phyloP scores from a whole-genome alignment of 1,284 basidiomycete genomes.

The Papiliotrema laurentii region DNA sequence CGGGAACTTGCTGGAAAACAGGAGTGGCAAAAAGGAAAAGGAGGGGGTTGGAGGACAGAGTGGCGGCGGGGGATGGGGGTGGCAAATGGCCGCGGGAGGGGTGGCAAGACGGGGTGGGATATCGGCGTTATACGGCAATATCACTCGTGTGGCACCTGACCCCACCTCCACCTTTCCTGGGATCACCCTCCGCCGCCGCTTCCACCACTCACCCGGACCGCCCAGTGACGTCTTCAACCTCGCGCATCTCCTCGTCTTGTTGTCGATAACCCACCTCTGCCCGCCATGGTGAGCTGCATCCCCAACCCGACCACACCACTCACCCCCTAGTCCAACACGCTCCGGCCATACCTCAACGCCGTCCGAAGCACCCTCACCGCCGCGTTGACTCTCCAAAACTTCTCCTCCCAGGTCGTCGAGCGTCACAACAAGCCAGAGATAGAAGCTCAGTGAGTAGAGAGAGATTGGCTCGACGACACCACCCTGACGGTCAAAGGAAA shows the following conservation, averaged over 20 bases:
- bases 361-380: conserved; percentile 94
- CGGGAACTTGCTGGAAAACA: too few species aligned
- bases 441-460: conserved; percentile 69
- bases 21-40: too few species aligned
- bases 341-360: conserved; percentile 92
- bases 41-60: too few species aligned
- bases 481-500: too few species aligned
- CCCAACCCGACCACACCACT: conserved; percentile 3
- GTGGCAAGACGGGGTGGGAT: too few species aligned
- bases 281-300: conserved; percentile 9
- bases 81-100: too few species aligned
- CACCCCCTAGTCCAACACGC: conserved; percentile 56
- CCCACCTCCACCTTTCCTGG: not conserved
- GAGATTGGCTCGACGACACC: too few species aligned
- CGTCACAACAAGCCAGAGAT: conserved; percentile 95
- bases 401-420: conserved; percentile 95
- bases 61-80: too few species aligned
- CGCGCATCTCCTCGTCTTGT: not conserved
- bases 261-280: not conserved
- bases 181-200: too few species aligned
- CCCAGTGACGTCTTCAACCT: not conserved
- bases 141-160: conserved; percentile 1
- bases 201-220: too few species aligned
- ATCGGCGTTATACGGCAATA: conserved; percentile 1
- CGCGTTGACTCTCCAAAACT: conserved; percentile 95